These are phyloP conservation scores for Vairimorpha ceranae DNA, from an alignment of 371 early-diverging fungal genomes.

Conservation along the genomic window DNA sequence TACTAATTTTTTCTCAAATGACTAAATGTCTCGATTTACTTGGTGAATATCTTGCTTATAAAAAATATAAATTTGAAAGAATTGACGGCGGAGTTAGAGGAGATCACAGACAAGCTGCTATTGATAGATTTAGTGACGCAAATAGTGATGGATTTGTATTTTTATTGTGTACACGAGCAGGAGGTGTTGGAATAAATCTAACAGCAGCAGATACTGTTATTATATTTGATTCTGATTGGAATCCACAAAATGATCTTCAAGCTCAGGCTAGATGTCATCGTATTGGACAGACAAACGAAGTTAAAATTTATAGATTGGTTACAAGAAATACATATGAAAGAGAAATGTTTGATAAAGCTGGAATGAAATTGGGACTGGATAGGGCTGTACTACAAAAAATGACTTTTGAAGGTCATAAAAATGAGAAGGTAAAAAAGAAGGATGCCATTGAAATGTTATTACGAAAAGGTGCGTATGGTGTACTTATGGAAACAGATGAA, in stretches of 20 bases:
- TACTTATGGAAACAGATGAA: conserved; percentile 75
- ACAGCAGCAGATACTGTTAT: conserved; percentile 87
- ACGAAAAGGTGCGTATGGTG: conserved; percentile 68
- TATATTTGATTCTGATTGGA: conserved; percentile 89
- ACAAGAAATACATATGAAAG: conserved; percentile 82
- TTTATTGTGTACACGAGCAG: conserved; percentile 79
- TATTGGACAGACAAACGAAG: conserved; percentile 83
- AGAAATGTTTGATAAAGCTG: conserved; percentile 87
- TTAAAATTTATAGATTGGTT: conserved; percentile 75
- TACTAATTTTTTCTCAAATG: conserved; percentile 95
- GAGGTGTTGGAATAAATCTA: conserved; percentile 88
- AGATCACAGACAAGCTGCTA: conserved; percentile 81
- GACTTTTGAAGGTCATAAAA: conserved; percentile 63
- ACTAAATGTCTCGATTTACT: conserved; percentile 90
- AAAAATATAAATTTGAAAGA: conserved; percentile 72
- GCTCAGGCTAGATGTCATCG: conserved; percentile 83
- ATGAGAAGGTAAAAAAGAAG: conserved; percentile 64
- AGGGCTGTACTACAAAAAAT: conserved; percentile 74
- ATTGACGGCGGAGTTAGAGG: conserved; percentile 77
- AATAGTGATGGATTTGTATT: conserved; percentile 75
- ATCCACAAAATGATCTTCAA: conserved; percentile 87
- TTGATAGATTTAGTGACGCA: conserved; percentile 76
- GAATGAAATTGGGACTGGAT: conserved; percentile 80
- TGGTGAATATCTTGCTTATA: conserved; percentile 84
- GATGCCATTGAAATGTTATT: conserved; percentile 76